Evolutionary conservation across 208 protist species (phyloP).

Genomic region (Acanthamoeba culbertsoni): DNA sequence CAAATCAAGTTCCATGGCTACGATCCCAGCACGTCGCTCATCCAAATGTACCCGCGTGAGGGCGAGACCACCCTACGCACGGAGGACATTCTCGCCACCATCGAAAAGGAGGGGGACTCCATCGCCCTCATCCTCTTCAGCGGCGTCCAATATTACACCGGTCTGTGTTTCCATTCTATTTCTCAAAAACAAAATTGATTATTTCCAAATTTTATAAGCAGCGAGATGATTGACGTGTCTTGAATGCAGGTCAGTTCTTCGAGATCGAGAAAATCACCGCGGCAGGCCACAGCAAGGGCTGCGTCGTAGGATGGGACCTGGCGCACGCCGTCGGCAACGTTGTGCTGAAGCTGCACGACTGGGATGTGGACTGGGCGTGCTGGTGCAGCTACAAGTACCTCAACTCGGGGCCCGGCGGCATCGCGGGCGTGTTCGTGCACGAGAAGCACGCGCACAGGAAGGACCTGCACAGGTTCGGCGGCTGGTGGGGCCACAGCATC

Average conservation of each 20-base stretch:
- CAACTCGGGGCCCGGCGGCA: conserved; percentile 86
- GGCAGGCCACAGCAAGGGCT: conserved; percentile 83
- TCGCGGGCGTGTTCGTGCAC: conserved; percentile 92
- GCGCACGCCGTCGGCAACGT: conserved; percentile 94
- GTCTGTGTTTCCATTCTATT: conserved; percentile 55
- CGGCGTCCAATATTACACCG: conserved; percentile 94
- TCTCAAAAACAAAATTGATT: background rate
- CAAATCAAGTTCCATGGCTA: conserved; percentile 88
- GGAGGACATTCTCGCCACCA: conserved; percentile 86
- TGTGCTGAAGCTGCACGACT: conserved; percentile 92
- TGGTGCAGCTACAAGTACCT: conserved; percentile 97
- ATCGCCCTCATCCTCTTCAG: conserved; percentile 88
- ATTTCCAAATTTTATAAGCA: too few species aligned
- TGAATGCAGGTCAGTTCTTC: conserved; percentile 82
- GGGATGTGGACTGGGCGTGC: conserved; percentile 94
- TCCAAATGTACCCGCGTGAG: conserved; percentile 72
- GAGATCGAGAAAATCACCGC: conserved; percentile 91
- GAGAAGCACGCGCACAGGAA: conserved; percentile 81
- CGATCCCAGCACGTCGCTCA: conserved; percentile 80
- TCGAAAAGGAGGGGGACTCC: conserved; percentile 88
- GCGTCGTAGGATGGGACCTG: conserved; percentile 91
- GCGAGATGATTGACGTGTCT: background rate
- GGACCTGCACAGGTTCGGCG: conserved; percentile 80
- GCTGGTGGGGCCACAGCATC: conserved; percentile 91
- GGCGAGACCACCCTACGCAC: conserved; percentile 84